Conservation (phyloP, 306 rosid genomes). For the Malus orientalis region DNA sequence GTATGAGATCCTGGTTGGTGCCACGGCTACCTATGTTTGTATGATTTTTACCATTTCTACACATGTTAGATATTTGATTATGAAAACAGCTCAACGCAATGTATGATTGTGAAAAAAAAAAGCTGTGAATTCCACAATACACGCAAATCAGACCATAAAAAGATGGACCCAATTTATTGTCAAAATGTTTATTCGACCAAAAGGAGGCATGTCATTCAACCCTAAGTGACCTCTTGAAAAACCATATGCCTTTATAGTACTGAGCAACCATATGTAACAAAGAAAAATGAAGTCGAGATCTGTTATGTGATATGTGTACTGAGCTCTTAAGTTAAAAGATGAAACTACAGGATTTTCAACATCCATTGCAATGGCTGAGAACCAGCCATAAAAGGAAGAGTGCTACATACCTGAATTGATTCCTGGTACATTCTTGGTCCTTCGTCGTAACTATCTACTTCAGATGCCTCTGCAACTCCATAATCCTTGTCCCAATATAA, state of each 20-base stretch:
- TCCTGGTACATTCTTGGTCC: slow-evolving; percentile 21
- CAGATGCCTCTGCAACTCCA: slow-evolving; percentile 30
- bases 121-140: neutral
- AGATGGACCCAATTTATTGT: no score
- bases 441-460: slow-evolving; percentile 26
- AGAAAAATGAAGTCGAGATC: neutral
- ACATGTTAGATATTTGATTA: no score
- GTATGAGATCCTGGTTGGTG: no score
- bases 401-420: slow-evolving; percentile 42
- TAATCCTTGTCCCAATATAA: slow-evolving; percentile 27
- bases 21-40: no score
- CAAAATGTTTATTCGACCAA: no score
- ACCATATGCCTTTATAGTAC: no score
- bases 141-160: no score
- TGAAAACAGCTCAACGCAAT: neutral
- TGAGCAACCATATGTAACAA: neutral
- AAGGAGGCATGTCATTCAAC: neutral
- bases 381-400: slow-evolving; percentile 4
- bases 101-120: neutral
- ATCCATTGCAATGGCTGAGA: slow-evolving; percentile 1
- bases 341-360: neutral
- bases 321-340: neutral
- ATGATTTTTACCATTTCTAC: no score
- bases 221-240: neutral
- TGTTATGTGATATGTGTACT: neutral